Conservation (phyloP, 2,329 filamentous ascomycete genomes). For the Ambrosiella beaveri region DNA sequence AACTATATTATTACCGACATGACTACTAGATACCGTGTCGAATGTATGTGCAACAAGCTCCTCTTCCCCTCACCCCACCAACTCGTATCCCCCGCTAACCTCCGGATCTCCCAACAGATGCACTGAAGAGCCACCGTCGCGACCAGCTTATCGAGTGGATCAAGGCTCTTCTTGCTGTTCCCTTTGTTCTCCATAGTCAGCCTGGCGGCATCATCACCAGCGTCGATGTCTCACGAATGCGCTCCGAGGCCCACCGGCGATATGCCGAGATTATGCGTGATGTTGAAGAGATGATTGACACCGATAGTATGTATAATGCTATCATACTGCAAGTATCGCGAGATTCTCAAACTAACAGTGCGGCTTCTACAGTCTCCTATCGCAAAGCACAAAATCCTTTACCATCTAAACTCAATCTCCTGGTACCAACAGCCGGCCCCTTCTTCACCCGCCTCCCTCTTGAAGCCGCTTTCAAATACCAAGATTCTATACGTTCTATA, state of each 20-base stretch:
- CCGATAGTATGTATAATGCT: slow-evolving; percentile 51
- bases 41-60: slow-evolving; percentile 38
- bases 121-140: slow-evolving; percentile 66
- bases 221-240: slow-evolving; percentile 52
- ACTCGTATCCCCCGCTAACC: slow-evolving; percentile 8
- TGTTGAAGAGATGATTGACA: slow-evolving; percentile 78
- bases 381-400: slow-evolving; percentile 46
- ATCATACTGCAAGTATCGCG: background rate
- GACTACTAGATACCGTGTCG: slow-evolving; percentile 51
- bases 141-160: slow-evolving; percentile 97
- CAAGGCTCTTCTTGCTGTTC: slow-evolving; percentile 83
- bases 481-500: slow-evolving; percentile 73
- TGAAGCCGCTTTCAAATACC: slow-evolving; percentile 79
- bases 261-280: slow-evolving; percentile 94
- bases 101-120: slow-evolving; percentile 26
- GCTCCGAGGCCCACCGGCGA: slow-evolving; percentile 62
- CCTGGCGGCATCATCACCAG: slow-evolving; percentile 72
- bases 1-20: slow-evolving; percentile 22
- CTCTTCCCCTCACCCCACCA: background rate
- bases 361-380: slow-evolving; percentile 41
- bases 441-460: slow-evolving; percentile 84
- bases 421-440: slow-evolving; percentile 78
- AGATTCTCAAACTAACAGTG: background rate
- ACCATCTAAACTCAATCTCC: slow-evolving; percentile 77
- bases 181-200: slow-evolving; percentile 91